Conservation (phyloP, 2,329 filamentous ascomycete genomes). For the Paraphaeosphaeria minitans region DNA sequence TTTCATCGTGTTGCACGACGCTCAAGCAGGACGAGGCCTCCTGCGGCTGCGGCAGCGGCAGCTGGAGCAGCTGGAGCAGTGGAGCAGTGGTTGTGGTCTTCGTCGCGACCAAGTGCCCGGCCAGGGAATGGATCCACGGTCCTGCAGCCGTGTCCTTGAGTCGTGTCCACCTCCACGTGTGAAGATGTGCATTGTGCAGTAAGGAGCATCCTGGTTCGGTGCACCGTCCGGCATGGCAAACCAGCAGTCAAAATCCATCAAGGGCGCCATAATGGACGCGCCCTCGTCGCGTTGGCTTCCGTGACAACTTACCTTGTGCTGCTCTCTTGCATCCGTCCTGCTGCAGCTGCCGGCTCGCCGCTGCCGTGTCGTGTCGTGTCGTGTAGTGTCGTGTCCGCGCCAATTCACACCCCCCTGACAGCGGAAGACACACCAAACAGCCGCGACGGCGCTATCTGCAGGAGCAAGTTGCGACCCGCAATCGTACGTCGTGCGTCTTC, state of each 20-base stretch:
- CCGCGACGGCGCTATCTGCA: constrained; percentile 11
- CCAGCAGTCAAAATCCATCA: neutral
- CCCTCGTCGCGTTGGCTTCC: constrained; percentile 1
- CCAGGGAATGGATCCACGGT: neutral
- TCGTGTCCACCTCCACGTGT: constrained; percentile 1
- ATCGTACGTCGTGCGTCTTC: constrained; percentile 1
- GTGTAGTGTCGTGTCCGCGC: constrained; percentile 6
- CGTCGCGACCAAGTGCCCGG: neutral
- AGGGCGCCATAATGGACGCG: neutral
- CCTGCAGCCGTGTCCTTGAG: constrained; percentile 1
- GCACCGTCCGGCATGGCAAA: neutral
- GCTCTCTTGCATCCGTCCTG: neutral
- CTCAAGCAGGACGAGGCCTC: neutral
- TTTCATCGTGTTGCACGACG: constrained; percentile 11
- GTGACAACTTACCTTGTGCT: neutral
- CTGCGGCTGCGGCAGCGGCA: neutral
- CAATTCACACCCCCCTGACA: constrained; percentile 11
- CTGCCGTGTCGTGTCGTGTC: constrained; percentile 2
- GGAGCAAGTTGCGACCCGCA: constrained; percentile 7
- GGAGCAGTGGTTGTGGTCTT: neutral
- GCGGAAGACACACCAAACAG: constrained; percentile 9
- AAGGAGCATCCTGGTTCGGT: neutral
- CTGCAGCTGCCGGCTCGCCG: constrained; percentile 6
- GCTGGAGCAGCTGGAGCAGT: too few relatives aligned
- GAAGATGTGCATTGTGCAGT: neutral